Evolutionary conservation across 495 filamentous ascomycete genomes (phyloP), one percentile per base, ranked within the genome.

Genomic region (Xylaria nigripes): DNA sequence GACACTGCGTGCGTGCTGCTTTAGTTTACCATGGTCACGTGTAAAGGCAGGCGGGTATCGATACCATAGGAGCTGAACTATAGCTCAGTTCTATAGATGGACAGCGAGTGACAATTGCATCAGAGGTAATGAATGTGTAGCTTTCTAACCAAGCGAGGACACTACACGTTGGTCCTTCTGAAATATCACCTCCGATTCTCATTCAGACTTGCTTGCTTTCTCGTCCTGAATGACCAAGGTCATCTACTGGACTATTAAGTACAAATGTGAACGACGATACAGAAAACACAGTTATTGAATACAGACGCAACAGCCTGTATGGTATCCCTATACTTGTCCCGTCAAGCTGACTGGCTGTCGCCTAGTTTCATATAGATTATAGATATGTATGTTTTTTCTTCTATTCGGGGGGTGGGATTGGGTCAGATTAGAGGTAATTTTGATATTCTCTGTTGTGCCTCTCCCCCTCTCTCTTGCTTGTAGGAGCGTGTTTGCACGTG

Each of bases 341-440:
- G 4, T 2, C 13, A 2, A 36, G 32, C 32, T 36, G 32, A 15
- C 16, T 50, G 22, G 9, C 32, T 23, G 36, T 57, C 32, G 32
- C 15, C 32, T 36, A n/a, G n/a, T n/a, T n/a, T n/a, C n/a, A n/a
- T n/a, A 36, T 38, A 34, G 27, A 22, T 22, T 36, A 50, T 48
- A 22, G 18, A 43, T 59, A 51, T 59, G 51, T 51, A 59, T 24
- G 9, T 36, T 4, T 45, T 16, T 43, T 38, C 40, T 42, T 29
- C 21, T 24, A 21, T 16, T 47, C 27, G 1, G 38, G 38, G 6
- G 27, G 22, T 27, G 40, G 30, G 42, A n/a, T 29, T 24, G 6
- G 7, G 10, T 40, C 6, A 12, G 32, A 36, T 36, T 36, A 13
- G 2, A 6, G 32, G 32, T 36, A 2, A 15, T 13, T 15, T 36